These are phyloP conservation scores for Diatrype stigma DNA, from an alignment of 2,329 filamentous ascomycete genomes.

Conservation along the genomic window DNA sequence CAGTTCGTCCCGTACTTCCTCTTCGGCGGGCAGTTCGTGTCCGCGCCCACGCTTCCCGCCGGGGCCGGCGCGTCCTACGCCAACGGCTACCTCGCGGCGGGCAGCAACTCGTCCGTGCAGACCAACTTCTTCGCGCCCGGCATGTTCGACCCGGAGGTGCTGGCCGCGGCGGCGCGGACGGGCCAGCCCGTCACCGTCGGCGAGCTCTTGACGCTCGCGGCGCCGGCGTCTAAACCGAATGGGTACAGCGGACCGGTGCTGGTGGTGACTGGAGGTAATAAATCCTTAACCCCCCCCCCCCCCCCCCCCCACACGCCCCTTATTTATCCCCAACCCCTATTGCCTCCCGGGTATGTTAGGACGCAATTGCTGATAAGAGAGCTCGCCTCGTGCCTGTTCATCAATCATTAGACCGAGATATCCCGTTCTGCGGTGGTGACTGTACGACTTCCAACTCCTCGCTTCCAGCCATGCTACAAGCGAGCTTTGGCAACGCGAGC, in stretches of 20 bases:
- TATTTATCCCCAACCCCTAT: too few relatives aligned
- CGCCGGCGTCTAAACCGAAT: constrained; percentile 28
- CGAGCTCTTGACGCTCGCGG: constrained; percentile 54
- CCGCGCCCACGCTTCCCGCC: constrained; percentile 30
- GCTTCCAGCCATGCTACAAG: constrained; percentile 32
- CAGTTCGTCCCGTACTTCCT: constrained; percentile 40
- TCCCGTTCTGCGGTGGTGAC: constrained; percentile 60
- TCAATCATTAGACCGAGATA: constrained; percentile 34
- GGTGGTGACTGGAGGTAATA: constrained; percentile 52
- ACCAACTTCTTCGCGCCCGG: constrained; percentile 49
- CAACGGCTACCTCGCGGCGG: constrained; percentile 50
- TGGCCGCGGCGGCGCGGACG: constrained; percentile 39
- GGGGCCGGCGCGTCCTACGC: constrained; percentile 31
- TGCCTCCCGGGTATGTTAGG: too few relatives aligned
- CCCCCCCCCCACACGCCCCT: not conserved
- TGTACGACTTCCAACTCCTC: constrained; percentile 44
- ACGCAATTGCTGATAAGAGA: too few relatives aligned
- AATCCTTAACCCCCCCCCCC: not conserved
- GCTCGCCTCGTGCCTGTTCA: too few relatives aligned
- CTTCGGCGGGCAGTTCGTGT: constrained; percentile 43
- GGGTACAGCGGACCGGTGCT: constrained; percentile 51
- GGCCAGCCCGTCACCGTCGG: constrained; percentile 56
- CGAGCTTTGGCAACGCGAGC: constrained; percentile 40
- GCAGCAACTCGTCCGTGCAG: constrained; percentile 44
- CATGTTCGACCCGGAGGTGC: constrained; percentile 51